These are phyloP conservation scores for Macroventuria anomochaeta DNA, from an alignment of 2,329 filamentous ascomycete genomes.

Conservation along the genomic window DNA sequence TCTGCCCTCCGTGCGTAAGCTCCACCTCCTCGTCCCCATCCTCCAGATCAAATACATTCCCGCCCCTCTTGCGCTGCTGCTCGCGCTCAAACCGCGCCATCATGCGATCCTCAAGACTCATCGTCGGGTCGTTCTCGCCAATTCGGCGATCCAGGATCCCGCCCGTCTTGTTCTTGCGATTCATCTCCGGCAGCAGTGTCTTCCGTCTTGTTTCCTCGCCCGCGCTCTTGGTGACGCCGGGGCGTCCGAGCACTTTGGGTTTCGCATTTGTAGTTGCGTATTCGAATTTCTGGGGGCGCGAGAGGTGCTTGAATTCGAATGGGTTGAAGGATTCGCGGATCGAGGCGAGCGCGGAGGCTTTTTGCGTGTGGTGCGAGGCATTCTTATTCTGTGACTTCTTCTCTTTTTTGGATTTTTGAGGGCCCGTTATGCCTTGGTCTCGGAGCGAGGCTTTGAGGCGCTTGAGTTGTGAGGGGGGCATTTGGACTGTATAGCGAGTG, in stretches of 20 bases:
- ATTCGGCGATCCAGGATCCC: slow-evolving; percentile 93
- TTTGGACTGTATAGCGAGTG: no score
- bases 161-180: slow-evolving; percentile 86
- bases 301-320: slow-evolving; percentile 87
- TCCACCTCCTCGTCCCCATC: slow-evolving; percentile 74
- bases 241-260: slow-evolving; percentile 69
- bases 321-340: slow-evolving; percentile 98
- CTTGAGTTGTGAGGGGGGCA: slow-evolving; percentile 97
- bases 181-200: slow-evolving; percentile 88
- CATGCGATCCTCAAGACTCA: slow-evolving; percentile 93
- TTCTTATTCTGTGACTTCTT: slow-evolving; percentile 74
- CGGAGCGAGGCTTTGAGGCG: slow-evolving; percentile 88
- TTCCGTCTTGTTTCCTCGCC: slow-evolving; percentile 86
- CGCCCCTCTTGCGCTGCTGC: slow-evolving; percentile 81
- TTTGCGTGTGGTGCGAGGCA: slow-evolving; percentile 76
- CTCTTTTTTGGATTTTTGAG: slow-evolving; percentile 93
- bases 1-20: slow-evolving; percentile 84
- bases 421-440: slow-evolving; percentile 87
- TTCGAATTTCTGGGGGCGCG: slow-evolving; percentile 82
- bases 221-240: slow-evolving; percentile 81
- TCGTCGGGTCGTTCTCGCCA: slow-evolving; percentile 91
- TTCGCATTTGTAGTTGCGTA: slow-evolving; percentile 71
- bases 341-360: slow-evolving; percentile 76
- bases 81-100: slow-evolving; percentile 89
- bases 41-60: slow-evolving; percentile 87